phyloP scores from a whole-genome alignment of 768 basidiomycete species.

The Lentinula lateritia region DNA sequence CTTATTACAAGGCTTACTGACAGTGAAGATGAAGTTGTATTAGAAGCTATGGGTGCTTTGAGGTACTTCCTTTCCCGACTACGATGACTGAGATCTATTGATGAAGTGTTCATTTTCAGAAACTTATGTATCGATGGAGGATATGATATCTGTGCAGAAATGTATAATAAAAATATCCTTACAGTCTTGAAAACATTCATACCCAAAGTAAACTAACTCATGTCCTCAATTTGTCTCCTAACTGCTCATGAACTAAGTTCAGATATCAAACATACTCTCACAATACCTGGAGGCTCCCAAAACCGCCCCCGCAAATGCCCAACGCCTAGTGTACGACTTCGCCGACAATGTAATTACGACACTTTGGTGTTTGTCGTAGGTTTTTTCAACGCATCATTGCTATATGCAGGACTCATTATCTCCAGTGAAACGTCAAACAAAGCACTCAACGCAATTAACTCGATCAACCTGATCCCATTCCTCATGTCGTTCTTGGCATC shows the following conservation, averaged over 20 bases:
- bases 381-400: constrained; percentile 11
- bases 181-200: constrained; percentile 70
- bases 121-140: constrained; percentile 95
- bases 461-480: constrained; percentile 73
- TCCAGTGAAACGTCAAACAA: constrained; percentile 88
- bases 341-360: constrained; percentile 91
- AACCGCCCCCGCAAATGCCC: constrained; percentile 61
- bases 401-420: constrained; percentile 18
- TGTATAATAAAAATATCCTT: constrained; percentile 94
- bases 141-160: constrained; percentile 91
- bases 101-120: constrained; percentile 32
- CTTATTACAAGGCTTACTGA: constrained; percentile 87
- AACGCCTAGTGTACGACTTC: constrained; percentile 78
- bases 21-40: constrained; percentile 82
- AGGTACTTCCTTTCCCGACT: constrained; percentile 45
- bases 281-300: constrained; percentile 60
- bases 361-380: constrained; percentile 93
- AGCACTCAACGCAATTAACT: constrained; percentile 82
- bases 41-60: constrained; percentile 85
- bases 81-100: neutral
- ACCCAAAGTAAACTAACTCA: constrained; percentile 52
- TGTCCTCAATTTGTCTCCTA: neutral
- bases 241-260: neutral
- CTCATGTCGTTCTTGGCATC: constrained; percentile 85
- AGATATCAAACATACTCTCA: constrained; percentile 74